phyloP scores from a whole-genome alignment of 2,329 filamentous ascomycete genomes.

The Colletotrichum cereale region DNA sequence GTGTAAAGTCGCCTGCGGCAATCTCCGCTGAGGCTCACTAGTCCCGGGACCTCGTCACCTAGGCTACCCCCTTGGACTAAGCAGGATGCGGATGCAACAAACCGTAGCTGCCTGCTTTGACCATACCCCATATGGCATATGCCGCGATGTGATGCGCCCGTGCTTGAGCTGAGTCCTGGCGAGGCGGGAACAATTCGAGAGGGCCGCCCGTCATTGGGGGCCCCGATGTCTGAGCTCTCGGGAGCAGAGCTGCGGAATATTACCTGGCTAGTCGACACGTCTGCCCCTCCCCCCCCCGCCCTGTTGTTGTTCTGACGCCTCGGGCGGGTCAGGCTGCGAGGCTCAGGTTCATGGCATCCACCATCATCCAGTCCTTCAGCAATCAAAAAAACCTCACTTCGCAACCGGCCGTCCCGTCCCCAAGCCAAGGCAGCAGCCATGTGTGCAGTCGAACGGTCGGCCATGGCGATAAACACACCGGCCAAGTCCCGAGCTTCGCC shows the following conservation, averaged over 20 bases:
- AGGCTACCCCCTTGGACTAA: conserved; percentile 17
- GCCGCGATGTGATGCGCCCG: conserved; percentile 28
- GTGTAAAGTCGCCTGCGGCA: conserved; percentile 32
- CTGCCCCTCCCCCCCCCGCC: neutral
- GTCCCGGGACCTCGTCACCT: conserved; percentile 10
- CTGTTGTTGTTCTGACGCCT: conserved; percentile 18
- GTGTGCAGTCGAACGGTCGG: conserved; percentile 30
- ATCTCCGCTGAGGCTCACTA: conserved; percentile 35
- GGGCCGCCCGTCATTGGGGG: conserved; percentile 26
- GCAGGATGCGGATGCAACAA: conserved; percentile 32
- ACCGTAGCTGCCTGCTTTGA: conserved; percentile 22
- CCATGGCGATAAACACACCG: conserved; percentile 32
- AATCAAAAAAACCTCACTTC: neutral
- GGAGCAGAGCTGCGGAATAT: conserved; percentile 38
- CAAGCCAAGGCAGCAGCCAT: conserved; percentile 25
- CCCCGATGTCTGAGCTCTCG: conserved; percentile 36
- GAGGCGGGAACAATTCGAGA: conserved; percentile 22
- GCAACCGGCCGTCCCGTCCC: conserved; percentile 12
- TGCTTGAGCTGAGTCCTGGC: conserved; percentile 32
- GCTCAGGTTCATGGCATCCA: neutral
- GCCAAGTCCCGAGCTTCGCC: conserved; percentile 1
- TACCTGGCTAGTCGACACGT: neutral
- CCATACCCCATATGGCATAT: conserved; percentile 13
- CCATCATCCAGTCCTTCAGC: conserved; percentile 5
- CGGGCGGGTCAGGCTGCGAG: conserved; percentile 19